These are phyloP conservation scores for Draba incana DNA, from an alignment of 345 rosid species.

Conservation along the genomic window DNA sequence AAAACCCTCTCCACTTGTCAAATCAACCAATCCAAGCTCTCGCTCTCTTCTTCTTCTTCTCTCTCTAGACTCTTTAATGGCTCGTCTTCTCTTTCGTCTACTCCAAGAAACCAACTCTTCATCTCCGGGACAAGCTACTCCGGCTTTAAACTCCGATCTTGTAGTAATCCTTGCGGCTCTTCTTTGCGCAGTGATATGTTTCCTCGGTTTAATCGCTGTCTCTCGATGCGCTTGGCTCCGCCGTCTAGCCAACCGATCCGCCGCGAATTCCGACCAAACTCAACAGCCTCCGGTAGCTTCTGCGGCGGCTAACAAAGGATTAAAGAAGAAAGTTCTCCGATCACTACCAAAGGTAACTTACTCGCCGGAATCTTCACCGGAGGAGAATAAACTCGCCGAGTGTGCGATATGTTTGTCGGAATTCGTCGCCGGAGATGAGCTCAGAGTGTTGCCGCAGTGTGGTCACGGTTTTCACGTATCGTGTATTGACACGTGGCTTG, in stretches of 20 bases:
- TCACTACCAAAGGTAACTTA: slow-evolving; percentile 69
- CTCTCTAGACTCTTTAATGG: slow-evolving; percentile 50
- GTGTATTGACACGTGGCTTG: slow-evolving; percentile 94
- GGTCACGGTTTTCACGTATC: slow-evolving; percentile 84
- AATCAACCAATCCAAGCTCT: background rate
- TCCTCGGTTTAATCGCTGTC: slow-evolving; percentile 79
- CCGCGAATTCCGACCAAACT: slow-evolving; percentile 11
- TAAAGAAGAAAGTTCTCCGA: slow-evolving; percentile 79
- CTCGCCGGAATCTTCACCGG: slow-evolving; percentile 51
- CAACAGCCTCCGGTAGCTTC: slow-evolving; percentile 39
- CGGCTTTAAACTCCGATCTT: slow-evolving; percentile 63
- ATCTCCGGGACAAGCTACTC: slow-evolving; percentile 33
- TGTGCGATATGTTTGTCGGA: slow-evolving; percentile 85
- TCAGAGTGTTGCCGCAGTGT: slow-evolving; percentile 86
- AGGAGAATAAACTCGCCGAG: slow-evolving; percentile 51
- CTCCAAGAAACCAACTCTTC: slow-evolving; percentile 35
- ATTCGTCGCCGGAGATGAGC: slow-evolving; percentile 72
- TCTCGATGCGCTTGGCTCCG: slow-evolving; percentile 96
- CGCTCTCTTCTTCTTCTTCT: slow-evolving; percentile 3
- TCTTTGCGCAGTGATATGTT: slow-evolving; percentile 84
- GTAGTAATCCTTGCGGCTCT: slow-evolving; percentile 83
- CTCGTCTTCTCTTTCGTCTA: slow-evolving; percentile 63
- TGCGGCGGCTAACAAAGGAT: slow-evolving; percentile 68
- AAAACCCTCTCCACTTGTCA: slow-evolving; percentile 29
- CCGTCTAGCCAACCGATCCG: slow-evolving; percentile 50